phyloP scores from a whole-genome alignment of 148 eudicot genomes.

The Camellia japonica region DNA sequence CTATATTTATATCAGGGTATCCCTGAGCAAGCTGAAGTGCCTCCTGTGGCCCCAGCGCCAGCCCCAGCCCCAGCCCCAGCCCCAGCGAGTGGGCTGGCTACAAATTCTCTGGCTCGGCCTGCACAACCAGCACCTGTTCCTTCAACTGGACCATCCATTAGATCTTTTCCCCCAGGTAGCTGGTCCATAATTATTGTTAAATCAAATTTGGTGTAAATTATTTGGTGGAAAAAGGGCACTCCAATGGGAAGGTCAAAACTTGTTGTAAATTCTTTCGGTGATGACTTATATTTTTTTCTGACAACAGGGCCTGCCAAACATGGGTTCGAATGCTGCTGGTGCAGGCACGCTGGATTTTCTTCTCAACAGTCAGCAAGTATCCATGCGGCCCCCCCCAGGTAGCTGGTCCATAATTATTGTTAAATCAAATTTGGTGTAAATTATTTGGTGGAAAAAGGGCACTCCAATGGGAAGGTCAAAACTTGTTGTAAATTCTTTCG shows the following conservation, averaged over 20 bases:
- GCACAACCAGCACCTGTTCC: conserved; percentile 43
- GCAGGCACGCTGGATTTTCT: conserved; percentile 69
- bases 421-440: background rate
- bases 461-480: too few species aligned
- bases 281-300: background rate
- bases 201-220: too few species aligned
- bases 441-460: too few species aligned
- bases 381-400: too few species aligned
- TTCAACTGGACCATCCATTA: conserved; percentile 51
- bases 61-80: background rate
- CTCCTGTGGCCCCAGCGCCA: conserved; percentile 32
- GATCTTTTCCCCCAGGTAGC: conserved; percentile 68
- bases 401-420: background rate
- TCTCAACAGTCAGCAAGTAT: conserved; percentile 44
- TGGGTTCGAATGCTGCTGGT: conserved; percentile 49
- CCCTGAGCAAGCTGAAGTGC: conserved; percentile 57
- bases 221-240: too few species aligned
- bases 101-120: conserved; percentile 38
- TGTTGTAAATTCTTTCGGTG: background rate
- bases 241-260: background rate
- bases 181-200: background rate
- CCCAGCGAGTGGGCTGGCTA: conserved; percentile 28
- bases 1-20: conserved; percentile 46
- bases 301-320: conserved; percentile 54
- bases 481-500: background rate